These are phyloP conservation scores for Colletotrichum eleusines DNA, from an alignment of 2,329 filamentous ascomycete genomes.

Conservation along the genomic window DNA sequence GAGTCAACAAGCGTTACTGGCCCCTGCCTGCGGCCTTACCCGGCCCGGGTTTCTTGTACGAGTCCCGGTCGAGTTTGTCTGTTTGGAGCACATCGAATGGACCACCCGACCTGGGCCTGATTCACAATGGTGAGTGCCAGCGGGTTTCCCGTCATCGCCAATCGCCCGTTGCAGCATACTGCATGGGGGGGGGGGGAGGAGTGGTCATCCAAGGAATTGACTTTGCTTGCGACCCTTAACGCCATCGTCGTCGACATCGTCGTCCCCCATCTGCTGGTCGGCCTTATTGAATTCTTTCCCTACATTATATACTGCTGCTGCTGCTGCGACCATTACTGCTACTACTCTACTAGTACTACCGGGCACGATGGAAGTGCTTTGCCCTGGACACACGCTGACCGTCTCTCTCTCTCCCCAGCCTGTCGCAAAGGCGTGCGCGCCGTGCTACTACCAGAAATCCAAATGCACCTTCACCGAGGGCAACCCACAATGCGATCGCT, in stretches of 20 bases:
- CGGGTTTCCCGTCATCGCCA: conserved; percentile 25
- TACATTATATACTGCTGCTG: background rate
- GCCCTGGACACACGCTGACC: conserved; percentile 9
- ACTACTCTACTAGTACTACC: background rate
- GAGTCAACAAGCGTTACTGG: conserved; percentile 9
- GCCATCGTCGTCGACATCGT: conserved; percentile 4
- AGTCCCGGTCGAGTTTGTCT: conserved; percentile 23
- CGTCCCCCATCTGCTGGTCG: too few species aligned
- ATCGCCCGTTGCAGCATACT: conserved; percentile 14
- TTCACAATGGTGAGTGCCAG: conserved; percentile 36
- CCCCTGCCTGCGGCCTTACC: conserved; percentile 5
- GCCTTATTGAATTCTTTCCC: background rate
- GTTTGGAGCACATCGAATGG: conserved; percentile 41
- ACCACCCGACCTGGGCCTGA: conserved; percentile 34
- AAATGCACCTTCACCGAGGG: conserved; percentile 40
- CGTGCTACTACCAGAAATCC: conserved; percentile 42
- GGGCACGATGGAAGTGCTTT: background rate
- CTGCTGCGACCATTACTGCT: too few species aligned
- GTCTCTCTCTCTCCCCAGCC: conserved; percentile 2
- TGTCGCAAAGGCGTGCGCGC: conserved; percentile 40
- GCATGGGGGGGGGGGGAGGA: background rate
- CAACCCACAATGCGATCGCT: conserved; percentile 40
- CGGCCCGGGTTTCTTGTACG: conserved; percentile 26
- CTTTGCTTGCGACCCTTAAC: background rate
- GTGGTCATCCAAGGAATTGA: background rate